Conservation (phyloP, 495 filamentous ascomycete species). For the Baudoinia panamericana region DNA sequence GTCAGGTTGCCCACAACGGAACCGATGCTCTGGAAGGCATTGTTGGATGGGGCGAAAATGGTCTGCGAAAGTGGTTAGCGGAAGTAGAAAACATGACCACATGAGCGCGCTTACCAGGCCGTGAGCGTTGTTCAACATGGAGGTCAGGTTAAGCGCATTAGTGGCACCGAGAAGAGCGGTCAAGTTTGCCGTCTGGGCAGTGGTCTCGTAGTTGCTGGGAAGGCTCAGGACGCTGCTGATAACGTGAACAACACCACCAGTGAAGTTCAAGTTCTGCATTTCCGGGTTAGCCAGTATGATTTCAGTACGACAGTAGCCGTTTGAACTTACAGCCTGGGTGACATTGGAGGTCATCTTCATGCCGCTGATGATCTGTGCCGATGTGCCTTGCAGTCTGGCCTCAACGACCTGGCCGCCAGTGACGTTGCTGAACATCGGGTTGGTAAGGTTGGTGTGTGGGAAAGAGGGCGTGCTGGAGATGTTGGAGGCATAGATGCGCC, state of each 20-base stretch:
- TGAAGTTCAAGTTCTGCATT: constrained; percentile 41
- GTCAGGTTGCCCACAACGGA: constrained; percentile 37
- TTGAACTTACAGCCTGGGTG: constrained; percentile 24
- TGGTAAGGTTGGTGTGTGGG: constrained; percentile 42
- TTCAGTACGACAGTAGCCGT: too few species aligned
- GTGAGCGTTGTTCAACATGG: constrained; percentile 28
- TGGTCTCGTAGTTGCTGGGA: constrained; percentile 39
- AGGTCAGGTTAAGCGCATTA: constrained; percentile 31
- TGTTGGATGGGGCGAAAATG: constrained; percentile 49
- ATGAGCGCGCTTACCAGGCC: too few species aligned
- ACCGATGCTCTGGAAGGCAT: constrained; percentile 48
- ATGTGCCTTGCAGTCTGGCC: constrained; percentile 21
- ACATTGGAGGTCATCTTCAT: constrained; percentile 26
- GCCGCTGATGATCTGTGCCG: constrained; percentile 29
- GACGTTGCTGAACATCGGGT: constrained; percentile 38
- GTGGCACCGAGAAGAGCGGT: constrained; percentile 48
- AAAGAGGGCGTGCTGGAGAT: constrained; percentile 36
- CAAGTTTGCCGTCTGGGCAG: constrained; percentile 39
- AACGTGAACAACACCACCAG: constrained; percentile 51
- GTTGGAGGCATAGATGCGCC: constrained; percentile 32
- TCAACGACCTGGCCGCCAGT: constrained; percentile 38
- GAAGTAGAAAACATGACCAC: too few species aligned
- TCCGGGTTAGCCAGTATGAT: neutral
- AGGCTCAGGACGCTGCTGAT: constrained; percentile 47
- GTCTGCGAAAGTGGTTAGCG: too few species aligned